phyloP scores from a whole-genome alignment of 176 grass and related monocot species.

The Aegilops sharonensis region DNA sequence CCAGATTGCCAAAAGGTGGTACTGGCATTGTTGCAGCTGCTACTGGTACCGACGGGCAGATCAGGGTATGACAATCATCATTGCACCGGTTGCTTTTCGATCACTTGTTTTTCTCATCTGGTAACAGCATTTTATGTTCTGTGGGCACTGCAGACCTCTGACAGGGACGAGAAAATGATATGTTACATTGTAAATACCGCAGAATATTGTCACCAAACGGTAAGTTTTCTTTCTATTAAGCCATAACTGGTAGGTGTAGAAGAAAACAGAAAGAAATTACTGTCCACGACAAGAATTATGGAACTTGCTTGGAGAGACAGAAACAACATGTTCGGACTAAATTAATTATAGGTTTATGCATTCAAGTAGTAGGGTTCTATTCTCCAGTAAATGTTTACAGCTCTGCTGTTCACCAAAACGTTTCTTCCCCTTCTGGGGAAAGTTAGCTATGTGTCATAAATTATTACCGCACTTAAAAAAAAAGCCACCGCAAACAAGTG shows the following conservation, averaged over 20 bases:
- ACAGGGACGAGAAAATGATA: constrained; percentile 97
- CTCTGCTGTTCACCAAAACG: background rate
- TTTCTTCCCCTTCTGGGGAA: background rate
- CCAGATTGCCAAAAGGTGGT: constrained; percentile 91
- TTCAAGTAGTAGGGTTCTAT: constrained; percentile 18
- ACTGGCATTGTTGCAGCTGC: constrained; percentile 96
- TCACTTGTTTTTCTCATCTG: constrained; percentile 11
- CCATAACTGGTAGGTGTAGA: background rate
- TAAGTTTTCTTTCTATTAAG: constrained; percentile 44
- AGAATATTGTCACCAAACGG: constrained; percentile 98
- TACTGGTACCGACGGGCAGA: constrained; percentile 93
- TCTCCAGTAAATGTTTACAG: constrained; percentile 17
- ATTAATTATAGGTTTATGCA: constrained; percentile 13
- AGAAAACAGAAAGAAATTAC: constrained; percentile 24
- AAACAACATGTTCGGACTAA: background rate
- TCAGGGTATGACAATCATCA: constrained; percentile 56
- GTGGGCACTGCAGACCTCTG: constrained; percentile 73
- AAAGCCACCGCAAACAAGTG: constrained; percentile 13
- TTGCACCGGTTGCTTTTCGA: background rate
- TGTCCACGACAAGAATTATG: no score
- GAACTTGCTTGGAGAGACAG: background rate
- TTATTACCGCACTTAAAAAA: background rate
- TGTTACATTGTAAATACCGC: constrained; percentile 97
- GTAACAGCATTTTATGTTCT: constrained; percentile 32
- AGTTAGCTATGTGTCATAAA: constrained; percentile 2